Evolutionary conservation across 805 yeast genomes (phyloP).

Genomic region (Barnettozyma vustinii): DNA sequence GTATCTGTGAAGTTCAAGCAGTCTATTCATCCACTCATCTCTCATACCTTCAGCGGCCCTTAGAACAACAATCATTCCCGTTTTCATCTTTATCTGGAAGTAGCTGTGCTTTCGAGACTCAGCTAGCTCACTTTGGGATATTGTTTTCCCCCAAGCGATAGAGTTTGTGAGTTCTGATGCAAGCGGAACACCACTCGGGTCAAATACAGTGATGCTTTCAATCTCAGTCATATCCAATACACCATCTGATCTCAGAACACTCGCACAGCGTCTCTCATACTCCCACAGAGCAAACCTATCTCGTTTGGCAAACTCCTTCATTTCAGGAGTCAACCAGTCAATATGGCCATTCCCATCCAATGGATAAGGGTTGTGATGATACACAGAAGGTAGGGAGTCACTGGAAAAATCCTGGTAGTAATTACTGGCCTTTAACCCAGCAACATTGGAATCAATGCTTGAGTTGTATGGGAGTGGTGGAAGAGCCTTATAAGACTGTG

Average conservation of each 20-base stretch:
- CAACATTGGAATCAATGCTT: conserved; percentile 1
- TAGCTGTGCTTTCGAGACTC: conserved; percentile 35
- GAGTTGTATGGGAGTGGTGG: conserved; percentile 51
- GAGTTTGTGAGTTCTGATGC: conserved; percentile 27
- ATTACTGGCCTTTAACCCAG: conserved; percentile 25
- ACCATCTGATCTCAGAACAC: conserved; percentile 52
- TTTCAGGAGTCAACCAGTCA: conserved; percentile 49
- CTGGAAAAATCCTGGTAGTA: conserved; percentile 17
- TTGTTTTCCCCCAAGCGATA: conserved; percentile 24
- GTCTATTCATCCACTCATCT: conserved; percentile 60
- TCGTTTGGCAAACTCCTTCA: conserved; percentile 37
- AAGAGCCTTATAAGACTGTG: conserved; percentile 46
- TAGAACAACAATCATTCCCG: conserved; percentile 43
- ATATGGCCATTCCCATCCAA: conserved; percentile 47
- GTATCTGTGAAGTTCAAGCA: conserved; percentile 41
- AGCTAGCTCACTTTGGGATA: conserved; percentile 13
- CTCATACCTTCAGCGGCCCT: conserved; percentile 50
- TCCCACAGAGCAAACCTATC: conserved; percentile 64
- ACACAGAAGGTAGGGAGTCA: conserved; percentile 31
- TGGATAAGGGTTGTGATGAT: conserved; percentile 50
- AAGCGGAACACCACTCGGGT: conserved; percentile 19
- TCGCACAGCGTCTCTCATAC: conserved; percentile 53
- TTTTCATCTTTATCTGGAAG: conserved; percentile 45
- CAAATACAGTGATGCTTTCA: conserved; percentile 32
- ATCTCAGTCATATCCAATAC: conserved; percentile 56